Conservation (phyloP, 2,329 filamentous ascomycete species). For the Trichophaea hybrida region DNA sequence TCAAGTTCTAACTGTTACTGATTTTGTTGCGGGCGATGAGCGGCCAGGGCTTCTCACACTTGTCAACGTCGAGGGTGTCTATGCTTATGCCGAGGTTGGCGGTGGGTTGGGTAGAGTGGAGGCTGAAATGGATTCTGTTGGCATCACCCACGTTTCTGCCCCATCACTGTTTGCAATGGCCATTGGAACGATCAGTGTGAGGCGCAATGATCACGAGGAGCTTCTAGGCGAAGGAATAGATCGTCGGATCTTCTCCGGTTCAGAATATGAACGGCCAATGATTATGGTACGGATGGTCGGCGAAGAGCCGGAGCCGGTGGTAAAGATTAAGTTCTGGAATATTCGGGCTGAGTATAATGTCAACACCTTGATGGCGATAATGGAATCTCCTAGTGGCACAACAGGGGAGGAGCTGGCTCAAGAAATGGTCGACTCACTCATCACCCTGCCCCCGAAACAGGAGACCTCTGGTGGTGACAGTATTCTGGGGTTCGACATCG, state of each 20-base stretch:
- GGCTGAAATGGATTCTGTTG: constrained; percentile 46
- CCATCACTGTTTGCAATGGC: constrained; percentile 72
- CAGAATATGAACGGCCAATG: constrained; percentile 39
- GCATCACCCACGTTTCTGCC: constrained; percentile 67
- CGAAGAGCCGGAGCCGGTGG: constrained; percentile 80
- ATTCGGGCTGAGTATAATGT: constrained; percentile 80
- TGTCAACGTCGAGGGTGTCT: constrained; percentile 48
- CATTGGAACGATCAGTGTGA: constrained; percentile 46
- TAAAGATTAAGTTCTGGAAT: constrained; percentile 79
- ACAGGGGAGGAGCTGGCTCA: constrained; percentile 60
- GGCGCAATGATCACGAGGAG: constrained; percentile 53
- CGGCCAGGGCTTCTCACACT: constrained; percentile 75
- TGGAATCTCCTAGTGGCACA: constrained; percentile 53
- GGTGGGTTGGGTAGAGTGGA: constrained; percentile 52
- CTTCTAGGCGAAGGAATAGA: constrained; percentile 51
- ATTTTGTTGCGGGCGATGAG: constrained; percentile 92
- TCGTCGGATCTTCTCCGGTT: constrained; percentile 27
- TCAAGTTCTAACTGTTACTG: constrained; percentile 72
- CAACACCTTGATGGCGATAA: constrained; percentile 62
- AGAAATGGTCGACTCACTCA: constrained; percentile 64
- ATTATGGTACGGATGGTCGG: constrained; percentile 82
- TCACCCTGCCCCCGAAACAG: constrained; percentile 40
- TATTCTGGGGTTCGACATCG: constrained; percentile 51
- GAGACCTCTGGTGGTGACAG: constrained; percentile 15
- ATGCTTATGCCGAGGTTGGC: constrained; percentile 48